phyloP scores from a whole-genome alignment of 192 early-diverging fungal genomes.

The Backusella liffmaniae region DNA sequence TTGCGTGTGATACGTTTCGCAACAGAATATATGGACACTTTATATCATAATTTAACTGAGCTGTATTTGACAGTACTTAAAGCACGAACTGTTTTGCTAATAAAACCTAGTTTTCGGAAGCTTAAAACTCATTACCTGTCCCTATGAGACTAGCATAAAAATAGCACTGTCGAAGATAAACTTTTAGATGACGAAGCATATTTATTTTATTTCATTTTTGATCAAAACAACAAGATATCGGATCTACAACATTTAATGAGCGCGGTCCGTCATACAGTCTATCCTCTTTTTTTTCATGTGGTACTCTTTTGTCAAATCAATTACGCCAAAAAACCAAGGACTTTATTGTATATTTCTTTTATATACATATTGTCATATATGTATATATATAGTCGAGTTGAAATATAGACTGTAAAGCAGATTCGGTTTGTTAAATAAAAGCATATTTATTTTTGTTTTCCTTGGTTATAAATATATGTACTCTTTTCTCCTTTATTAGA shows the following conservation, averaged over 20 bases:
- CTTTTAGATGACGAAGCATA: background rate
- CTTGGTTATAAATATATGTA: background rate
- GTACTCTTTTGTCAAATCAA: background rate
- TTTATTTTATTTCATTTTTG: background rate
- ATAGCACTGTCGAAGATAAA: background rate
- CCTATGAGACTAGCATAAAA: background rate
- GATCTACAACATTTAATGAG: conserved; percentile 7
- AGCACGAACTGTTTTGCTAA: background rate
- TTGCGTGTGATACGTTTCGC: conserved; percentile 6
- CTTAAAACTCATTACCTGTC: background rate
- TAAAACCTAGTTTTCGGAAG: background rate
- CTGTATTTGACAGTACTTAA: background rate
- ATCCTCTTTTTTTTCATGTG: conserved; percentile 2
- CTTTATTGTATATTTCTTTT: background rate
- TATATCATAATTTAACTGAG: background rate
- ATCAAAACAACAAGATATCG: background rate
- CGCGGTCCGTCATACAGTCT: background rate
- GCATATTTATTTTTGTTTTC: background rate
- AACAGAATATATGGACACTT: background rate
- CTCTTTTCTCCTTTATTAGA: background rate
- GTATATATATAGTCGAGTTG: background rate
- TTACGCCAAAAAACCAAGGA: background rate
- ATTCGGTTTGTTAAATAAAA: background rate
- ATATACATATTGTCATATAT: no score
- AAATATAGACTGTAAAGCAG: background rate